Evolutionary conservation across 169 alveolate species (phyloP), one percentile per base, ranked within the genome.

Genomic region (Fabrea salina): DNA sequence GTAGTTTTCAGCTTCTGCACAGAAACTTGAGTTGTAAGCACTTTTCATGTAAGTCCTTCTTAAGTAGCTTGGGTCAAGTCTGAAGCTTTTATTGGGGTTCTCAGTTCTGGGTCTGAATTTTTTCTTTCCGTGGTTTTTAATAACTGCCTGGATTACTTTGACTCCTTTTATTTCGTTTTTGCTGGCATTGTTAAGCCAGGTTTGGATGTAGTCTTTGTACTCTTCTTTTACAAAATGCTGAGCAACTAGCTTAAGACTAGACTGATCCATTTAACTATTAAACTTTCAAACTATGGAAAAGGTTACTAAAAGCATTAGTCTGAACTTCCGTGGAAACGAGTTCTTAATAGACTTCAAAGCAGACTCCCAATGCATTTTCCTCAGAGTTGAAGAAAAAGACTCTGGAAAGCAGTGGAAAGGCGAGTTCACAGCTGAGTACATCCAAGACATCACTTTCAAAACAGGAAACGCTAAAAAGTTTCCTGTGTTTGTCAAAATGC

Each of bases 391-490:
- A 58, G 71, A 81, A 41, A 84, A 88, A 71, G 67, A 74, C 35
- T 56, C 84, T 49, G 86, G 87, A 37, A 76, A 88, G 35, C 35
- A 47, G 1, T 88, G 94, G 91, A 79, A 74, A 61, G 89, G 89
- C n/a, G 84, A 83, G 11, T 88, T 85, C 39, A 32, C 83, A 11
- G 50, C 80, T 6, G 68, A 75, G 41, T 82, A 88, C 37, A 83
- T 89, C 2, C 86, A 89, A 85, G 88, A 86, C 32, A 56, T 86
- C 22, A 85, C 94, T 33, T 22, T 56, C 19, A 89, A 85, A 40
- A 75, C 91, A 35, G 90, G 90, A 27, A 80, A 72, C 22, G 53
- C 72, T n/a, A 89, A 85, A 44, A 85, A 82, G 71, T 89, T 85
- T 30, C 50, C 75, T 4, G 64, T 82, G 5, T 89, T 89, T 70